Conservation (phyloP, 83 land plant genomes). For the Isoetes engelmannii region DNA sequence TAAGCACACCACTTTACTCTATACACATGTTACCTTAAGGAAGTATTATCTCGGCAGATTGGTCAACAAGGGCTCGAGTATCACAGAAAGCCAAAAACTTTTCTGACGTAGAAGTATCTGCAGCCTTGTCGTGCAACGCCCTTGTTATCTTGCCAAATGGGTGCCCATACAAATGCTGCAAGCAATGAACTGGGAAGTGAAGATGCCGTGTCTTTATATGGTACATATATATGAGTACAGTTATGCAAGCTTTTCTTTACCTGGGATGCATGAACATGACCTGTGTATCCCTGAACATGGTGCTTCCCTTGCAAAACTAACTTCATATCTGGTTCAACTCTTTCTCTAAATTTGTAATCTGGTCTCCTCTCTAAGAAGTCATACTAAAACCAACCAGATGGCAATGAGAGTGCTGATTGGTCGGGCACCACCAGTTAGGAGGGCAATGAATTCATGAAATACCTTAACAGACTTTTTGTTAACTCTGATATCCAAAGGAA, state of each 20-base stretch:
- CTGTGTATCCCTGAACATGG: slow-evolving; percentile 20
- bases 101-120: slow-evolving; percentile 18
- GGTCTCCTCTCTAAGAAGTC: slow-evolving; percentile 17
- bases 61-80: slow-evolving; percentile 21
- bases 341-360: slow-evolving; percentile 16
- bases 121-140: slow-evolving; percentile 15
- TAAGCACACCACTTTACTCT: too few species aligned
- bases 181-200: neutral
- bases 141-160: slow-evolving; percentile 25
- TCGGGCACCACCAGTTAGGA: too few species aligned
- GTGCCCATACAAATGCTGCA: slow-evolving; percentile 26
- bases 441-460: neutral
- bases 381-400: slow-evolving; percentile 5
- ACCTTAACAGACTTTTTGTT: slow-evolving; percentile 16
- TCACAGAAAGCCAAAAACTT: slow-evolving; percentile 15
- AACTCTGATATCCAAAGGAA: slow-evolving; percentile 18
- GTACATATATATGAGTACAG: neutral
- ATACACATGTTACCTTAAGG: neutral
- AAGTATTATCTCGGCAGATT: slow-evolving; percentile 5
- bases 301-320: slow-evolving; percentile 22
- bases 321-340: slow-evolving; percentile 8
- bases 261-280: slow-evolving; percentile 31
- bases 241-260: neutral
- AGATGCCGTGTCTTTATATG: neutral
- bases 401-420: neutral